Percentiles rank a stretch among this genome's conserved stretches.
Conservation (phyloP, 768 basidiomycete genomes). For the Mycena galopus region DNA sequence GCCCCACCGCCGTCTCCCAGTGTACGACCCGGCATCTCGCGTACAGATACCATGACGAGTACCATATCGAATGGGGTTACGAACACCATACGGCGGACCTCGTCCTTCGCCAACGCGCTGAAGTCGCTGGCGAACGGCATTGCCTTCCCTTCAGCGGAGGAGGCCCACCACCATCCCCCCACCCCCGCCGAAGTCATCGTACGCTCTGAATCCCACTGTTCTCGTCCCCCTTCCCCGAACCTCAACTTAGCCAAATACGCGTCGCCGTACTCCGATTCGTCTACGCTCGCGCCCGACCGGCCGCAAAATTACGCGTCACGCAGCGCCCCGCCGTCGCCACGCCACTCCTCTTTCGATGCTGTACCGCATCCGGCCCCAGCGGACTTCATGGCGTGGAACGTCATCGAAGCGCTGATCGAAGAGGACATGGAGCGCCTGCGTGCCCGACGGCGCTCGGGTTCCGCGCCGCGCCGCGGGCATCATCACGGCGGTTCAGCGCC, state of each 20-base stretch:
- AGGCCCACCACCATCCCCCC: constrained; percentile 48
- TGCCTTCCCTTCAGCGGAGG: constrained; percentile 74
- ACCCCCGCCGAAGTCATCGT: constrained; percentile 47
- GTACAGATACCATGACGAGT: constrained; percentile 74
- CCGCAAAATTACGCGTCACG: not conserved
- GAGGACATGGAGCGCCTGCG: constrained; percentile 94
- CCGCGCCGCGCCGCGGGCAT: constrained; percentile 58
- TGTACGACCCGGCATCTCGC: constrained; percentile 62
- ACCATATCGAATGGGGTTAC: constrained; percentile 73
- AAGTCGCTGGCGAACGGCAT: constrained; percentile 79
- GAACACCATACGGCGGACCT: constrained; percentile 81
- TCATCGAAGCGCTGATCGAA: constrained; percentile 91
- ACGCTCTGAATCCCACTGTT: constrained; percentile 52
- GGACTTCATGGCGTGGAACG: constrained; percentile 79
- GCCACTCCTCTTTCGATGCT: constrained; percentile 44
- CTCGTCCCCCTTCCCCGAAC: constrained; percentile 83
- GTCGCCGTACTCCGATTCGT: constrained; percentile 74
- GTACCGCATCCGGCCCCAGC: constrained; percentile 51
- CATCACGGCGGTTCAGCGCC: constrained; percentile 59
- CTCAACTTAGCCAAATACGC: constrained; percentile 82
- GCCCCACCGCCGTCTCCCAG: constrained; percentile 56
- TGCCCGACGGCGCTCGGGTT: constrained; percentile 68
- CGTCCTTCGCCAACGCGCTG: constrained; percentile 84
- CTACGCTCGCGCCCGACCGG: not conserved
- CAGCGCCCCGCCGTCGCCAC: constrained; percentile 47